Evolutionary conservation across 2,329 filamentous ascomycete genomes (phyloP), one percentile per base, ranked within the genome.

Genomic region (Botrytis galanthina): DNA sequence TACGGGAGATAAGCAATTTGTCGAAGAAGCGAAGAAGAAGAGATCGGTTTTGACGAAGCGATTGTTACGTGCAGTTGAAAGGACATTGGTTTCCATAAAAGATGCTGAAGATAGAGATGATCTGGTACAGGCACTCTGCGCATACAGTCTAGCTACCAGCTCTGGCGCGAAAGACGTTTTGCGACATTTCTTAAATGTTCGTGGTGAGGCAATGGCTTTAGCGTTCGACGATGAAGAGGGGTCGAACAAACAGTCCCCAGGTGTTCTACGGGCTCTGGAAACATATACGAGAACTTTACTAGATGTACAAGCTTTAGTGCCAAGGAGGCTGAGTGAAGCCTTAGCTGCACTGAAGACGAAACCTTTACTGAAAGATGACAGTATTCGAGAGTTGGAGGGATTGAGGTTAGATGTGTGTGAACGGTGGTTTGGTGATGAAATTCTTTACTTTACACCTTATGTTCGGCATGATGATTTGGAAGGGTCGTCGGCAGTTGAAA

Each of bases 391-490:
- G 1, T 82, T 96, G 1, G 89, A 93, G 76, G 91, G 91, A 26
- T 83, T 97, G 20, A 89, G 92, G 51, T 84, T 98, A 39, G 94
- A 97, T 79, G 83, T 96, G 16, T 90, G 93, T 78, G 89, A 91
- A 76, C 87, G 87, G 32, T 97, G 94, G 92, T 92, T 96, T 75
- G 88, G 92, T 29, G 90, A 94, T 12, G 93, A 97, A 74, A 92
- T 97, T 60, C 89, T 89, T 64, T 92, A 92, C 76, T 98, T 97
- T 80, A 95, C 91, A 0, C 95, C 95, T 0, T 97, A 94, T 84
- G 92, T 97, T 51, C 90, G 93, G 44, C 91, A 97, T 78, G 93
- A 95, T 76, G 92, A 96, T 76, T 82, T 93, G 7, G 87, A 90
- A 37, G 88, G 87, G 32, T 82, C 84, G 37, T 87, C 90, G 74